A percentile compares a stretch with the other conserved stretches of the same genome.
These are phyloP conservation scores for Termitomyces sp. DNA, from an alignment of 768 basidiomycete genomes.

Conservation along the genomic window DNA sequence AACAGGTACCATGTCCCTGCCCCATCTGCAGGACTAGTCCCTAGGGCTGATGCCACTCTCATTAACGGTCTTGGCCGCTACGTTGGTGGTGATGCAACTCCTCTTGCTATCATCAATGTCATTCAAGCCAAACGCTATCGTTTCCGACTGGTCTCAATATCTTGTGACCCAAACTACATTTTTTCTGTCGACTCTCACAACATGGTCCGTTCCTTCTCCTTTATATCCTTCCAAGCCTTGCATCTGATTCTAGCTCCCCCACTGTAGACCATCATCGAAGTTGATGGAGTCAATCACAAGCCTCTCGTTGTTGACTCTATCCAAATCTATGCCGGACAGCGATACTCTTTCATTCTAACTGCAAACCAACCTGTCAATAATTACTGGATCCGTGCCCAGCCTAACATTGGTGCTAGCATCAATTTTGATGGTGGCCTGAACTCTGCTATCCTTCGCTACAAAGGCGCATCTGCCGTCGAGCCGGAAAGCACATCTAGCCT, in stretches of 20 bases:
- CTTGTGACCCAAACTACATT: slow-evolving; percentile 42
- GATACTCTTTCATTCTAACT: slow-evolving; percentile 32
- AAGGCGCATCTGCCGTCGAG: slow-evolving; percentile 2
- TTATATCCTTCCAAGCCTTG: no score
- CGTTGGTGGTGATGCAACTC: slow-evolving; percentile 32
- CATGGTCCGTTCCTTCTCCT: slow-evolving; percentile 18
- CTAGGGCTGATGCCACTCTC: slow-evolving; percentile 35
- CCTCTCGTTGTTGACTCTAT: slow-evolving; percentile 36
- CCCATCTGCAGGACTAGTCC: slow-evolving; percentile 14
- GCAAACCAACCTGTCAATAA: slow-evolving; percentile 36
- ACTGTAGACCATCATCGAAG: slow-evolving; percentile 36
- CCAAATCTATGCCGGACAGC: slow-evolving; percentile 36
- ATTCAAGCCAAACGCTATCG: slow-evolving; percentile 40
- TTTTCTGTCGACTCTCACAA: slow-evolving; percentile 44
- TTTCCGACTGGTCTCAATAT: slow-evolving; percentile 48
- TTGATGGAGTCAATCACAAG: slow-evolving; percentile 28
- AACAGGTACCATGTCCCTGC: slow-evolving; percentile 35
- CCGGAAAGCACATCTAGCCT: slow-evolving; percentile 25
- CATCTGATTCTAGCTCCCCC: not conserved
- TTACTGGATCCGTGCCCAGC: slow-evolving; percentile 36
- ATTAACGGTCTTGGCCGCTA: slow-evolving; percentile 54
- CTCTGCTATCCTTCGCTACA: slow-evolving; percentile 51
- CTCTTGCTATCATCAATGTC: slow-evolving; percentile 45
- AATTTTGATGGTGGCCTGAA: slow-evolving; percentile 39
- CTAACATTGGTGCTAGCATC: slow-evolving; percentile 17